These are phyloP conservation scores for Acanthamoeba lenticulata DNA, from an alignment of 208 protist species.

Conservation along the genomic window DNA sequence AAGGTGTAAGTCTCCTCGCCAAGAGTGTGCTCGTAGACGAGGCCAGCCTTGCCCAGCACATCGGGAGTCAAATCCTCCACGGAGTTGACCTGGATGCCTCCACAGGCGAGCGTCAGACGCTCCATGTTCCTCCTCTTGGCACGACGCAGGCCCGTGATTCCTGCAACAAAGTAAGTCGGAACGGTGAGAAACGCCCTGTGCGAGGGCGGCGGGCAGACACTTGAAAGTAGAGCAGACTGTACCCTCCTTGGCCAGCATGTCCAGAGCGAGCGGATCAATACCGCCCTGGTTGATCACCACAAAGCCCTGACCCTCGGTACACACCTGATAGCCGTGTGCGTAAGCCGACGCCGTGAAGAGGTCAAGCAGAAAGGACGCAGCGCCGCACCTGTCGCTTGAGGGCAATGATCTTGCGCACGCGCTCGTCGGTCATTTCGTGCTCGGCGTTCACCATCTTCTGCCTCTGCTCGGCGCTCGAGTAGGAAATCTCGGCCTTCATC, in stretches of 20 bases:
- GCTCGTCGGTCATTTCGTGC: slow-evolving; percentile 97
- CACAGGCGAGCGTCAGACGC: slow-evolving; percentile 96
- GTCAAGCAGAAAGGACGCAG: background rate
- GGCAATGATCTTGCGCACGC: slow-evolving; percentile 98
- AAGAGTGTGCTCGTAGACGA: slow-evolving; percentile 97
- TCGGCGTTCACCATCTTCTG: slow-evolving; percentile 97
- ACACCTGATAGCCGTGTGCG: slow-evolving; percentile 78
- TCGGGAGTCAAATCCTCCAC: slow-evolving; percentile 96
- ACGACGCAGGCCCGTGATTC: slow-evolving; percentile 98
- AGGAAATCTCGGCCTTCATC: slow-evolving; percentile 98
- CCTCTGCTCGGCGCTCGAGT: slow-evolving; percentile 96
- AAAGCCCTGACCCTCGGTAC: slow-evolving; percentile 95
- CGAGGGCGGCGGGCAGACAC: background rate
- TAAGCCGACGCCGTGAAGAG: background rate
- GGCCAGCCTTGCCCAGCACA: slow-evolving; percentile 96
- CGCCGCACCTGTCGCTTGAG: slow-evolving; percentile 93
- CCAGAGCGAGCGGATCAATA: slow-evolving; percentile 99
- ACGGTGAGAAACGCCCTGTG: slow-evolving; percentile 41
- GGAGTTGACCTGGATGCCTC: slow-evolving; percentile 96
- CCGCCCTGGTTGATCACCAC: slow-evolving; percentile 99
- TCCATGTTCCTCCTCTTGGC: slow-evolving; percentile 99
- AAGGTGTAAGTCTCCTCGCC: slow-evolving; percentile 99
- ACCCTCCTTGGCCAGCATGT: slow-evolving; percentile 98
- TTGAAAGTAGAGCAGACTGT: background rate
- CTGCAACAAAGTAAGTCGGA: background rate